Evolutionary conservation across 1,284 basidiomycete species (phyloP), one percentile per base, ranked within the genome.

Genomic region (Flammula alnicola): DNA sequence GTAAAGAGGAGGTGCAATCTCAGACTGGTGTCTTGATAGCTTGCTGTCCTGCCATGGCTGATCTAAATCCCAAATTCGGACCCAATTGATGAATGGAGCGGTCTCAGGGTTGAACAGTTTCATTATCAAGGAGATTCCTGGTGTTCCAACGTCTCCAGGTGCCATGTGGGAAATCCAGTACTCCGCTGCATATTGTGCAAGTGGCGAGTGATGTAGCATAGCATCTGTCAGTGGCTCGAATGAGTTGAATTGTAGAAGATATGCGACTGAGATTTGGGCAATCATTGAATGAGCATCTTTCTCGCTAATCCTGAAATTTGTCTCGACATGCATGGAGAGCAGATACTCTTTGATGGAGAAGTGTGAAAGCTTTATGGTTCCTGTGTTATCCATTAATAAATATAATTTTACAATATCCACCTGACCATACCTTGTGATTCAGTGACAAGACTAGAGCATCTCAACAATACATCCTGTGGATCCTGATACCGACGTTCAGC

Each of bases 261-360:
- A 39, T 2, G 23, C 37, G 23, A 39, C 16, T 9, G 23, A 39
- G 16, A 16, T 27, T 27, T 39, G 37, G 3, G 37, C 6, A 7
- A 39, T 39, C 12, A 39, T 2, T 3, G n/a, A 39, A 20, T 39
- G 37, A 16, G 14, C 16, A 16, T 39, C 19, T 29, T 12, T 10
- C 3, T 11, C 12, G 10, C 4, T 39, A 7, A 38, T 26, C 7
- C 22, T 7, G 25, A 46, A 46, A 30, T 35, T 1, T 36, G 4
- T 8, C 12, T 16, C 26, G 14, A 38, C 23, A 14, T 19, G 35
- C 8, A 27, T 14, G 14, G 44, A 46, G n/a, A 46, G 35, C 7
- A 46, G 44, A 35, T 46, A 46, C n/a, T 46, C 44, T 26, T 46
- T 46, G 35, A 46, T n/a, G 3, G 44, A 46, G 17, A 46, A 46